Conservation (phyloP, 2,329 filamentous ascomycete species). For the Trichoderma aggressivum region DNA sequence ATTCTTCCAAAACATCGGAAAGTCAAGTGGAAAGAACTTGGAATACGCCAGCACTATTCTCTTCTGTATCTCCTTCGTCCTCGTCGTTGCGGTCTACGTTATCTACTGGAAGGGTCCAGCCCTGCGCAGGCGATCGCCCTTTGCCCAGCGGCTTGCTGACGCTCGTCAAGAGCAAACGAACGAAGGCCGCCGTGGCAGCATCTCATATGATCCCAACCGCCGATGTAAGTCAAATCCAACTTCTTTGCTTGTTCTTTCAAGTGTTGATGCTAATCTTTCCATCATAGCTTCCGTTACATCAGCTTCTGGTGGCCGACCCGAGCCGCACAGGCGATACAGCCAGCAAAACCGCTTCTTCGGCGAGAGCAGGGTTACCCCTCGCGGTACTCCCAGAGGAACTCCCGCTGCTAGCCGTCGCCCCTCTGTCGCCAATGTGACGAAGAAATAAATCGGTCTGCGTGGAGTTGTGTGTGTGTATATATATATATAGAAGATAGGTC, state of each 20-base stretch:
- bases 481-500: neutral
- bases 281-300: conserved; percentile 26
- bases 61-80: conserved; percentile 56
- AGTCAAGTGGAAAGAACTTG: conserved; percentile 45
- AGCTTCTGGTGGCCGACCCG: conserved; percentile 21
- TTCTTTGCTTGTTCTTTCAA: neutral
- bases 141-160: conserved; percentile 59
- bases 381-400: conserved; percentile 36
- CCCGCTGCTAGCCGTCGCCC: conserved; percentile 36
- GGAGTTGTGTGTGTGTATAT: neutral
- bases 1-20: conserved; percentile 57
- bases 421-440: conserved; percentile 24
- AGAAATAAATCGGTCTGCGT: conserved; percentile 1
- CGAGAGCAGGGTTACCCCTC: conserved; percentile 39
- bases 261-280: neutral
- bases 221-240: conserved; percentile 28
- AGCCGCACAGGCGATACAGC: conserved; percentile 31
- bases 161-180: conserved; percentile 32
- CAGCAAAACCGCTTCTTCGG: conserved; percentile 42
- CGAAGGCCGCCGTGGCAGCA: conserved; percentile 31
- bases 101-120: conserved; percentile 63
- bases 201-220: conserved; percentile 26
- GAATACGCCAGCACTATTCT: conserved; percentile 63
- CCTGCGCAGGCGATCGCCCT: conserved; percentile 59
- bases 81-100: conserved; percentile 61